Conservation (phyloP, 768 basidiomycete genomes). For the Brasilioporus rufonigricans region DNA sequence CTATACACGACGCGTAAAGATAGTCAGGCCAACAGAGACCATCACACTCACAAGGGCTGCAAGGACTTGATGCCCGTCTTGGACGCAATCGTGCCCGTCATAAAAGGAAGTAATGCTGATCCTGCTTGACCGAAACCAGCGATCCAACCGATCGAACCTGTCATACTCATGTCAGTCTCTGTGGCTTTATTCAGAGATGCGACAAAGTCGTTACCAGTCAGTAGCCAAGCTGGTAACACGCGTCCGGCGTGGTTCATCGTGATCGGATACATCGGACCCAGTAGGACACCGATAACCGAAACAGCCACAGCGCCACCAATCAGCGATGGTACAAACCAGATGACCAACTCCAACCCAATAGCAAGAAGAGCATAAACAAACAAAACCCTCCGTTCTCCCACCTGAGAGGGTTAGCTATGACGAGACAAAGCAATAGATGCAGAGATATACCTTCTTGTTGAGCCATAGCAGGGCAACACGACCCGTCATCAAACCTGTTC, state of each 20-base stretch:
- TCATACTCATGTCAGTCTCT: not conserved
- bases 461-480: conserved; percentile 55
- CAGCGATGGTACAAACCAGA: conserved; percentile 58
- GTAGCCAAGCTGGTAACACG: conserved; percentile 68
- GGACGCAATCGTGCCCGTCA: conserved; percentile 66
- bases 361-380: conserved; percentile 51
- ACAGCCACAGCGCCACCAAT: conserved; percentile 55
- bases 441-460: conserved; percentile 42
- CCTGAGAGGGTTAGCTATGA: conserved; percentile 22
- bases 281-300: conserved; percentile 50
- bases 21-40: not conserved
- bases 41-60: conserved; percentile 33
- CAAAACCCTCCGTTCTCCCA: conserved; percentile 54
- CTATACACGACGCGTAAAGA: conserved; percentile 7
- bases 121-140: conserved; percentile 71
- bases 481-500: conserved; percentile 54
- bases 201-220: conserved; percentile 38
- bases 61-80: conserved; percentile 50
- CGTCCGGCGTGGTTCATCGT: conserved; percentile 68
- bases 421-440: not conserved
- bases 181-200: not conserved
- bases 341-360: conserved; percentile 52
- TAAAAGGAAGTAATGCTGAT: conserved; percentile 68
- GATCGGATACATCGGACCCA: conserved; percentile 54
- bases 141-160: conserved; percentile 65